phyloP scores from a whole-genome alignment of 192 early-diverging fungal genomes.

The Dimargaris xerosporica region DNA sequence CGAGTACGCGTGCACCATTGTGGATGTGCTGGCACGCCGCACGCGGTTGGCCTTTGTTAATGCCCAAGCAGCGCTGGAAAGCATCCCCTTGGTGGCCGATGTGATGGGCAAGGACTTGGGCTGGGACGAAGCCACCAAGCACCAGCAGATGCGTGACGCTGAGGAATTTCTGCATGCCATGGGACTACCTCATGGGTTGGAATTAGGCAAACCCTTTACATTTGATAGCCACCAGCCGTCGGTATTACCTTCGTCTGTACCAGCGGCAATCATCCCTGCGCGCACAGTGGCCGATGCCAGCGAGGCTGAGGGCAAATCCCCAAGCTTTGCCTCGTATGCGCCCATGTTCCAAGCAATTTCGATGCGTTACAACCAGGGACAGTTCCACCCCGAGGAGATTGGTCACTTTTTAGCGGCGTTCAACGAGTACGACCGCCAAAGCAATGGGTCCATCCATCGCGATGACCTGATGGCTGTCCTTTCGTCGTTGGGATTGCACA shows the following conservation, averaged over 20 bases:
- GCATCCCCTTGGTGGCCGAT: slow-evolving; percentile 71
- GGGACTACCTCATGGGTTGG: slow-evolving; percentile 48
- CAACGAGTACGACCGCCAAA: slow-evolving; percentile 26
- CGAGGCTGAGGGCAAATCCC: slow-evolving; percentile 13
- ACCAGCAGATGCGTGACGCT: slow-evolving; percentile 50
- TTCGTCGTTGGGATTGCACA: slow-evolving; percentile 14
- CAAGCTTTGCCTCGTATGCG: slow-evolving; percentile 16
- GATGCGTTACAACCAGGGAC: slow-evolving; percentile 31
- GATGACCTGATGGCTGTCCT: slow-evolving; percentile 24
- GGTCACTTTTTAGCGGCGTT: slow-evolving; percentile 29
- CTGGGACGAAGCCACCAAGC: slow-evolving; percentile 54
- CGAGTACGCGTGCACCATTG: slow-evolving; percentile 86
- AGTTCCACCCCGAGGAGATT: slow-evolving; percentile 32
- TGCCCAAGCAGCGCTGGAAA: slow-evolving; percentile 74
- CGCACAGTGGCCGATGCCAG: neutral
- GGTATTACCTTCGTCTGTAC: slow-evolving; percentile 3
- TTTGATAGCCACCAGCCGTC: slow-evolving; percentile 21
- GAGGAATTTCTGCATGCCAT: slow-evolving; percentile 72
- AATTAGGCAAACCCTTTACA: slow-evolving; percentile 12
- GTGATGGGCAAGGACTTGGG: slow-evolving; percentile 82
- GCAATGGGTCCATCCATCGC: slow-evolving; percentile 26
- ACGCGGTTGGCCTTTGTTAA: slow-evolving; percentile 86
- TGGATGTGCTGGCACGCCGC: slow-evolving; percentile 87
- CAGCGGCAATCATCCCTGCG: slow-evolving; percentile 2
- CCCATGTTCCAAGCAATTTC: slow-evolving; percentile 25